Evolutionary conservation across 2,329 filamentous ascomycete genomes (phyloP), one percentile per base, ranked within the genome.

Genomic region (Pseudocercospora fuligena): DNA sequence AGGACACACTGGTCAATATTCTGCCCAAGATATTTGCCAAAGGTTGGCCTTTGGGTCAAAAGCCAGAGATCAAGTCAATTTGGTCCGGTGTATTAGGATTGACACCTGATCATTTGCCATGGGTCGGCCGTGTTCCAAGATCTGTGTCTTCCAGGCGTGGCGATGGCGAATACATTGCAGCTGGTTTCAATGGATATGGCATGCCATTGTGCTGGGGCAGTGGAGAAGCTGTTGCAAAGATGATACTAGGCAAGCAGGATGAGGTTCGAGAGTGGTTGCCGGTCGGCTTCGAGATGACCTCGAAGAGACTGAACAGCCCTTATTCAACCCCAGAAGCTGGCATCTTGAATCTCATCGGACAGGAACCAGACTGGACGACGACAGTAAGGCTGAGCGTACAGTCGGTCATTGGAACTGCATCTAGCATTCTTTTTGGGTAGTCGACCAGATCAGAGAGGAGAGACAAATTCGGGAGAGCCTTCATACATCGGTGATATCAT

Each of bases 121-220:
- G 65, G 67, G 66, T 69, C 2, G 67, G 70, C 2, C 61, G 62
- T 12, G 36, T 70, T 16, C 69, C 66, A 1, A 40, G 21, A 5
- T 60, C 36, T n/a, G 40, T 65, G 14, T 62, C 61, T 11, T 31
- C 46, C 5, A 57, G 68, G n/a, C 40, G 51, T 12, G 67, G 61
- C 1, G 64, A 65, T 16, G 68, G 66, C 11, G 70, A 72, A 31
- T 72, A 57, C 21, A 67, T 69, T 14, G 69, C 70, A n/a, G 70
- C 68, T 5, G 70, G 67, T 3, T 72, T 69, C 63, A 70, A 68
- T 27, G 70, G 70, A 8, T 70, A 72, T 51, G 70, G 70, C 3
- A 72, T 72, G 70, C 69, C 69, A 19, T 53, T 70, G 0, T 69
- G 69, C 36, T 72, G 70, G 70, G 69, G 69, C 3, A 66, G 65